These are phyloP conservation scores for Metschnikowia borealis DNA, from an alignment of 805 yeast species.

Conservation along the genomic window DNA sequence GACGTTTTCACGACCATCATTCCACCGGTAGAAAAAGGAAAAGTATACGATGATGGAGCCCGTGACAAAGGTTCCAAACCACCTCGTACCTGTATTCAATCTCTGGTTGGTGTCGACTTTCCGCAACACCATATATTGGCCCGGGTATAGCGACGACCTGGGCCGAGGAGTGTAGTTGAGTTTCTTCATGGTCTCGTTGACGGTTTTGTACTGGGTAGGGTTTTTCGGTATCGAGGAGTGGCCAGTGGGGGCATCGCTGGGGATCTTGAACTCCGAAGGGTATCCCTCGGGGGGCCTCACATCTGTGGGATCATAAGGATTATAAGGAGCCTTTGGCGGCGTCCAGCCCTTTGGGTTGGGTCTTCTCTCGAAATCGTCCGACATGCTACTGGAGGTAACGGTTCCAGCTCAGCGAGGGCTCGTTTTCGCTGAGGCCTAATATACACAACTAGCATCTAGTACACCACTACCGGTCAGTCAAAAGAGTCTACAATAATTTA, in stretches of 20 bases:
- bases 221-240: slow-evolving; percentile 59
- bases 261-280: slow-evolving; percentile 74
- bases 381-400: slow-evolving; percentile 4
- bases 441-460: neutral
- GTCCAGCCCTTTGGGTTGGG: slow-evolving; percentile 79
- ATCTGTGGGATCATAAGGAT: slow-evolving; percentile 79
- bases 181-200: slow-evolving; percentile 69
- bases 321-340: slow-evolving; percentile 79
- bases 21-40: slow-evolving; percentile 77
- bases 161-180: slow-evolving; percentile 80
- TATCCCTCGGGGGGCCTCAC: slow-evolving; percentile 78
- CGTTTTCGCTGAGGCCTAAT: neutral
- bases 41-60: slow-evolving; percentile 51
- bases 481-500: neutral
- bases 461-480: neutral
- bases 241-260: slow-evolving; percentile 53
- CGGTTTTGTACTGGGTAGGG: slow-evolving; percentile 62
- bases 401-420: neutral
- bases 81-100: slow-evolving; percentile 57
- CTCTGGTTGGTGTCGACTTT: slow-evolving; percentile 49
- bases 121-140: slow-evolving; percentile 69
- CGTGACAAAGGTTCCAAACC: slow-evolving; percentile 50
- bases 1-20: slow-evolving; percentile 75
- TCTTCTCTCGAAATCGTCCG: slow-evolving; percentile 47
- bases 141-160: slow-evolving; percentile 66